A percentile compares a stretch with the other conserved stretches of the same genome.
These are phyloP conservation scores for Penicillium sp. DNA, from an alignment of 2,329 filamentous ascomycete genomes.

Conservation along the genomic window DNA sequence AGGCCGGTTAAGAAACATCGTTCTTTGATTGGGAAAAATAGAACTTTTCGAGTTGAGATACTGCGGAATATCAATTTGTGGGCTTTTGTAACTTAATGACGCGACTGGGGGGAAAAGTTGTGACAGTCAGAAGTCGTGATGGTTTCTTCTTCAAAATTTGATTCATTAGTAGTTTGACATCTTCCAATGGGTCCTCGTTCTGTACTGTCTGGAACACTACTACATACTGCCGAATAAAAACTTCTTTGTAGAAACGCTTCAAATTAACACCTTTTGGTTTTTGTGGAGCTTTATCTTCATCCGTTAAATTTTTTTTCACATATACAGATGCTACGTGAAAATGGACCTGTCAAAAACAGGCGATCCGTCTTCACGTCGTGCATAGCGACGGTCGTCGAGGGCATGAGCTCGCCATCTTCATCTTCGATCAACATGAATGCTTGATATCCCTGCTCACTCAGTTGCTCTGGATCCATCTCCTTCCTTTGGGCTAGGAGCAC, in stretches of 20 bases:
- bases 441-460: neutral
- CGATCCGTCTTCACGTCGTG: slow-evolving; percentile 8
- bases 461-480: neutral
- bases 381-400: slow-evolving; percentile 3
- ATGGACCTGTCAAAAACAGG: slow-evolving; percentile 4
- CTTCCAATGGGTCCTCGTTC: too few species aligned
- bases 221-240: too few species aligned
- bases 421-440: slow-evolving; percentile 1
- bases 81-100: too few species aligned
- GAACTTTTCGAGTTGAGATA: too few species aligned
- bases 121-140: too few species aligned
- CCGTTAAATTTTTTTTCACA: neutral
- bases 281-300: neutral
- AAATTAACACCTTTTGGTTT: too few species aligned
- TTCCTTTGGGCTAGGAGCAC: slow-evolving; percentile 1
- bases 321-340: slow-evolving; percentile 6
- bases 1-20: slow-evolving; percentile 66
- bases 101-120: too few species aligned
- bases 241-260: too few species aligned
- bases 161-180: too few species aligned
- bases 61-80: too few species aligned
- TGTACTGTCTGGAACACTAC: too few species aligned
- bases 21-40: neutral
- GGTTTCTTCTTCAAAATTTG: too few species aligned
- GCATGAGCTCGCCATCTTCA: slow-evolving; percentile 9